Base-by-base conservation (phyloP, 1,284 basidiomycete species). In the Heterobasidion annosum region DNA sequence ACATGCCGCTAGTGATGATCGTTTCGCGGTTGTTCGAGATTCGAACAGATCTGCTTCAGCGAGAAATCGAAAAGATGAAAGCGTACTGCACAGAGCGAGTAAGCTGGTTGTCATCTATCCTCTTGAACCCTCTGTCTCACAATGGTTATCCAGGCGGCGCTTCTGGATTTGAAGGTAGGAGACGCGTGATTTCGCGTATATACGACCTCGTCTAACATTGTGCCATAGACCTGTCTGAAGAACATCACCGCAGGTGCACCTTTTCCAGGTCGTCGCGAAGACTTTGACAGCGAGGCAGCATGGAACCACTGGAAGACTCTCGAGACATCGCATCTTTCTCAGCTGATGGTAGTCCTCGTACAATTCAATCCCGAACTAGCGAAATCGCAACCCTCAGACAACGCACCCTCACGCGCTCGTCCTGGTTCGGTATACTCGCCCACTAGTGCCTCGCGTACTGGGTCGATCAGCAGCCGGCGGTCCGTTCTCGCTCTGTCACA, bases 331-430 rank as follows among this genome's bases (percentile, higher is more conserved):
- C 81, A 86, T 54, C 74, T 98, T 2, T 92, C 92, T 34, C 89
- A 95, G 67, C 79, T 93, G 54, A 92, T 98, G 80, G 77, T 96
- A 51, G 76, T 83, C 25, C 91, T 98, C 86, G 85, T 93, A 54
- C 80, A 91, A 62, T 74, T 84, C 58, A 93, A 97, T 58, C 93
- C 95, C 0, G 86, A 92, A 57, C 79, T 98, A 1, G 87, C 91
- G 18, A 91, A 90, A 67, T 88, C 85, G 25, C 81, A 81, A 6
- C 79, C 83, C 25, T 45, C 52, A 5, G 72, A 79, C 19, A 84
- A 84, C 51, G 72, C 71, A 9, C 59, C 72, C 34, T 33, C 70
- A 68, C 53, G 65, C 65, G 65, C 68, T 8, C 80, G 87, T 33
- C 84, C 85, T 48, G 77, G 75, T 1, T 79, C 79, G 2, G 51